phyloP scores from a whole-genome alignment of 306 rosid genomes.

The Medicago lupulina region DNA sequence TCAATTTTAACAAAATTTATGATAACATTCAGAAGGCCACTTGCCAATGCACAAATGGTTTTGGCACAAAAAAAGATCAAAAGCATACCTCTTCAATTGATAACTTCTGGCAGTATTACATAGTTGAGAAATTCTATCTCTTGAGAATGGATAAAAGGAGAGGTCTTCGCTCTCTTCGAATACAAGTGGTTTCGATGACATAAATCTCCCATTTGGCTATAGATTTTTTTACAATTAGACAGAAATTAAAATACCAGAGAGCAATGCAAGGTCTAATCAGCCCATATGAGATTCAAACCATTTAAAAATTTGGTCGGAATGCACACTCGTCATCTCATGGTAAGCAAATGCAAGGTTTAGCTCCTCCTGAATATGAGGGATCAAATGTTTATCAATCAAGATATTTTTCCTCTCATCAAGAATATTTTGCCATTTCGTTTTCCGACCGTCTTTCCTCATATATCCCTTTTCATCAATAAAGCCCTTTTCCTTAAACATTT shows the following conservation, averaged over 20 bases:
- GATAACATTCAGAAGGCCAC: constrained; percentile 33
- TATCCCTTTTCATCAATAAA: constrained; percentile 76
- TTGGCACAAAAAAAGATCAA: constrained; percentile 23
- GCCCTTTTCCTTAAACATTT: constrained; percentile 64
- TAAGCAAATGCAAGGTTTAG: constrained; percentile 86
- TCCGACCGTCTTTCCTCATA: constrained; percentile 83
- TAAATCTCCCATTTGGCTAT: constrained; percentile 26
- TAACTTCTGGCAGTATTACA: constrained; percentile 24
- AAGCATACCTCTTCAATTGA: constrained; percentile 44
- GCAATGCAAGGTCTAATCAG: constrained; percentile 40
- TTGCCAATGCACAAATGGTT: constrained; percentile 15
- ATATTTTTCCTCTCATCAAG: constrained; percentile 52
- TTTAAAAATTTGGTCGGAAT: constrained; percentile 67
- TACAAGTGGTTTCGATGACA: constrained; percentile 5
- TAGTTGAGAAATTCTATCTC: constrained; percentile 37
- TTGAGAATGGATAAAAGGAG: constrained; percentile 25
- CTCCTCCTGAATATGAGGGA: constrained; percentile 83
- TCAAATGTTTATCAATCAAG: constrained; percentile 50
- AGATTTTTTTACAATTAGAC: constrained; percentile 17
- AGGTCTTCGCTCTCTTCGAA: constrained; percentile 27
- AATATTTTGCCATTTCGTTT: constrained; percentile 63
- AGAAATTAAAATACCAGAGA: constrained; percentile 6
- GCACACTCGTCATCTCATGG: constrained; percentile 88
- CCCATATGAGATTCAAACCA: constrained; percentile 80
- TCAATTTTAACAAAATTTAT: constrained; percentile 16